Base-by-base conservation (phyloP, 805 yeast species). In the Suhomyces pyralidae region DNA sequence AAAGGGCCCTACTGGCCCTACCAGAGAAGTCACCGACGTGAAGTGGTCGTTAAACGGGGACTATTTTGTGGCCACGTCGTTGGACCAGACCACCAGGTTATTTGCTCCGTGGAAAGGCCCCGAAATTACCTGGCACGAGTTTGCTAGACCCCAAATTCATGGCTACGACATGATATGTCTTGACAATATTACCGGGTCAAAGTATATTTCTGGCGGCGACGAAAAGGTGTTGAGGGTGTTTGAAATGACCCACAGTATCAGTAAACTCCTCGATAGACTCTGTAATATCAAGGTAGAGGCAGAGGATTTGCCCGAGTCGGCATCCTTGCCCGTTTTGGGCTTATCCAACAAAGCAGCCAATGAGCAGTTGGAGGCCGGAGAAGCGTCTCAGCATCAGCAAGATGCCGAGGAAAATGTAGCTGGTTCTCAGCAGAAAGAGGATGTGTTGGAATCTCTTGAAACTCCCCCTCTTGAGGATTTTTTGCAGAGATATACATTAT, bases 71-170 rank as follows among this genome's bases (percentile, higher is more conserved):
- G 75, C 90, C 0, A 90, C 97, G 0, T 91, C 97, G 0, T 70
- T 88, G 43, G 99, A 94, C 66, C 98, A 94, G 70, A 94, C 99
- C 0, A 90, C 98, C 0, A 79, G 99, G 61, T 66, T 94, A 22
- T 86, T 80, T 68, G 84, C 96, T 0, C 81, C 80, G 25, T 87
- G 90, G 89, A 55, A 53, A 2, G 52, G 60, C 10, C 55, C 58
- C 6, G 68, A 77, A 46, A 52, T 45, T 1, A 75, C 85, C 1
- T 91, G 97, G 96, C 86, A 86, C 64, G 99, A 94, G 67, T 86
- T 94, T 68, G 90, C 97, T 1, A 81, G 99, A 60, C 98, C 99
- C 0, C 99, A 94, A 68, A 94, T 94, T 57, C 99, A 94, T 68
- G 99, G 99, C 7, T 94, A 90, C 65, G 98, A 94, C 64, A 91